Evolutionary conservation across 495 filamentous ascomycete species (phyloP).

Genomic region (Penicillium fimorum): DNA sequence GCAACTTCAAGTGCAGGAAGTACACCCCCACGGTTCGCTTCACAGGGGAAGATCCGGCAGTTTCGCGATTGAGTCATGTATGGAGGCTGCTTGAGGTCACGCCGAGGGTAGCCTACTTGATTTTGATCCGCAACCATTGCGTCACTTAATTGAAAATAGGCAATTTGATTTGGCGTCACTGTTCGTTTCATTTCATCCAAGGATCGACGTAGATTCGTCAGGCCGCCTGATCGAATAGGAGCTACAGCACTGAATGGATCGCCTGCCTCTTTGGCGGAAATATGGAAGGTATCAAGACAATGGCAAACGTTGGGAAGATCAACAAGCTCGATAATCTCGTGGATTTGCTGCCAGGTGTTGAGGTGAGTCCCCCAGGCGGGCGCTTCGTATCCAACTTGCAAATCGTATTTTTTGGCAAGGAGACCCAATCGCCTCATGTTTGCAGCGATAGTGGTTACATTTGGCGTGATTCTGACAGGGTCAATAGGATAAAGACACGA

Average conservation of each 20-base stretch:
- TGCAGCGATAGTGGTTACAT: slow-evolving; percentile 9
- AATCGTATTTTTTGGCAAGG: slow-evolving; percentile 11
- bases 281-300: slow-evolving; percentile 16
- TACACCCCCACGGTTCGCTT: slow-evolving; percentile 5
- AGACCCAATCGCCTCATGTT: slow-evolving; percentile 17
- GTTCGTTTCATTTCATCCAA: slow-evolving; percentile 9
- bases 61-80: slow-evolving; percentile 19
- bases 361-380: slow-evolving; percentile 14
- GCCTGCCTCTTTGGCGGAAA: slow-evolving; percentile 10
- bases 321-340: slow-evolving; percentile 9
- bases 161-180: slow-evolving; percentile 5
- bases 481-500: slow-evolving; percentile 17
- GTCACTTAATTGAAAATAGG: slow-evolving; percentile 20
- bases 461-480: slow-evolving; percentile 7
- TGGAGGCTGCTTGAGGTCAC: slow-evolving; percentile 9
- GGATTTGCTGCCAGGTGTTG: slow-evolving; percentile 16
- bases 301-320: slow-evolving; percentile 12
- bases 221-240: neutral
- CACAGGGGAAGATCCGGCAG: slow-evolving; percentile 16
- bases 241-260: slow-evolving; percentile 11
- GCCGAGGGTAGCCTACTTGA: slow-evolving; percentile 5
- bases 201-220: neutral
- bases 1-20: slow-evolving; percentile 10
- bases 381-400: slow-evolving; percentile 9
- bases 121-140: slow-evolving; percentile 13